Percentiles rank a stretch among this genome's conserved stretches.
Conservation (phyloP, 164 flowering plant species). For the Nymphaea thermarum region DNA sequence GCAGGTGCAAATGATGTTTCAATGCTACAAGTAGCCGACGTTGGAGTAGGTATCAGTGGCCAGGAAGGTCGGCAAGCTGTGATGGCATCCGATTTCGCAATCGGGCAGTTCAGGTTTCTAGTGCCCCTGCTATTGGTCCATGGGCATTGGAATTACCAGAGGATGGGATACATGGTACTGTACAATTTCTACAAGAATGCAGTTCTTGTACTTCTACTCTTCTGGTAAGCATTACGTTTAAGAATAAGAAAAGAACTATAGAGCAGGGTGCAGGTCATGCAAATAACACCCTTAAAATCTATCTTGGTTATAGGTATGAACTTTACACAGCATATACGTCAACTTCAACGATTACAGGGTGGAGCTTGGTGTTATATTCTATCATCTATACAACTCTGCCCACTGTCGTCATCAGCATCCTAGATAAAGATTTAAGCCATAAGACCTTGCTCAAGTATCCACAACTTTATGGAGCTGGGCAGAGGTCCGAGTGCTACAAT, state of each 20-base stretch:
- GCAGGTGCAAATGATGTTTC: conserved; percentile 87
- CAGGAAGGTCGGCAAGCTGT: conserved; percentile 88
- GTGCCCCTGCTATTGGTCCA: conserved; percentile 71
- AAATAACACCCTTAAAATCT: too few relatives aligned
- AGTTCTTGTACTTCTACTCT: conserved; percentile 44
- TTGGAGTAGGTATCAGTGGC: conserved; percentile 81
- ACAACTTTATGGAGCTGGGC: conserved; percentile 2
- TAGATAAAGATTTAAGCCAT: neutral
- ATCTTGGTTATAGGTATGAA: neutral
- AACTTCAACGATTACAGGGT: neutral
- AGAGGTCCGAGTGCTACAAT: neutral
- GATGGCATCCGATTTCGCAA: conserved; percentile 86
- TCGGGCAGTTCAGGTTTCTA: conserved; percentile 75
- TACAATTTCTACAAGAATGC: conserved; percentile 79
- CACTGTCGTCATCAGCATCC: neutral
- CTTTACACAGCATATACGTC: neutral
- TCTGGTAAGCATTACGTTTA: conserved; percentile 23
- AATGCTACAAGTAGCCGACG: conserved; percentile 89
- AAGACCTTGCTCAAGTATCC: conserved; percentile 1
- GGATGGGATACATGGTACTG: conserved; percentile 68
- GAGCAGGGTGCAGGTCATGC: too few relatives aligned
- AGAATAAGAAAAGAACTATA: too few relatives aligned
- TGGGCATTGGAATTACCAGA: conserved; percentile 83
- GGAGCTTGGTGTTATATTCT: neutral
- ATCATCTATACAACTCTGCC: conserved; percentile 1